Percentiles rank a stretch among this genome's conserved stretches.
Conservation (phyloP, 768 basidiomycete species). For the Cytidiella melzeri region DNA sequence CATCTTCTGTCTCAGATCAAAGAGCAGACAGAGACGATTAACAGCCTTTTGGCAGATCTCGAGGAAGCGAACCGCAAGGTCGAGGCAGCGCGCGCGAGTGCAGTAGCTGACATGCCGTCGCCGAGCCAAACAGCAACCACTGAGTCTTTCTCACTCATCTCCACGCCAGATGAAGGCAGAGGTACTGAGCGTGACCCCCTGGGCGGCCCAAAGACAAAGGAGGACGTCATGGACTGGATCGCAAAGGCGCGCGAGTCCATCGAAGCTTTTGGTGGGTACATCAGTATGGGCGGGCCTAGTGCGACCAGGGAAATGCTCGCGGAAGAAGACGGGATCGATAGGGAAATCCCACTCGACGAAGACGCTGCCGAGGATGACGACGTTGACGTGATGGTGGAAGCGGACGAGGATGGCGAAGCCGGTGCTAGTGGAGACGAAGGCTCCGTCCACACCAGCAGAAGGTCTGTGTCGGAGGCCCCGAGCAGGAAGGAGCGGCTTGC, state of each 20-base stretch:
- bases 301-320: constrained; percentile 47
- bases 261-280: constrained; percentile 60
- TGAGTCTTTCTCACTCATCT: constrained; percentile 12
- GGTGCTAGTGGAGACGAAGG: constrained; percentile 29
- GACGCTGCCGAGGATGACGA: constrained; percentile 22
- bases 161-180: constrained; percentile 15
- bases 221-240: constrained; percentile 73
- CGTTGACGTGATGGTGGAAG: constrained; percentile 25
- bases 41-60: constrained; percentile 63
- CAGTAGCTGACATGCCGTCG: constrained; percentile 9
- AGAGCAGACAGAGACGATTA: constrained; percentile 66
- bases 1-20: constrained; percentile 72
- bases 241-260: constrained; percentile 65
- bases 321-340: constrained; percentile 28
- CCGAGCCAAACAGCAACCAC: constrained; percentile 10
- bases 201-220: constrained; percentile 32
- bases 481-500: constrained; percentile 37
- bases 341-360: constrained; percentile 13
- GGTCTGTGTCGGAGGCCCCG: constrained; percentile 10
- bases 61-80: constrained; percentile 37
- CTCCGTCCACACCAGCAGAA: constrained; percentile 3
- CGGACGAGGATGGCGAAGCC: constrained; percentile 20
- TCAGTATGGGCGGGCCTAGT: constrained; percentile 53
- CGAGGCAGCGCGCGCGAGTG: constrained; percentile 3
- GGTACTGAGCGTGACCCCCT: constrained; percentile 7